Conservation (phyloP, 2,329 filamentous ascomycete genomes). For the Hortaea werneckii region DNA sequence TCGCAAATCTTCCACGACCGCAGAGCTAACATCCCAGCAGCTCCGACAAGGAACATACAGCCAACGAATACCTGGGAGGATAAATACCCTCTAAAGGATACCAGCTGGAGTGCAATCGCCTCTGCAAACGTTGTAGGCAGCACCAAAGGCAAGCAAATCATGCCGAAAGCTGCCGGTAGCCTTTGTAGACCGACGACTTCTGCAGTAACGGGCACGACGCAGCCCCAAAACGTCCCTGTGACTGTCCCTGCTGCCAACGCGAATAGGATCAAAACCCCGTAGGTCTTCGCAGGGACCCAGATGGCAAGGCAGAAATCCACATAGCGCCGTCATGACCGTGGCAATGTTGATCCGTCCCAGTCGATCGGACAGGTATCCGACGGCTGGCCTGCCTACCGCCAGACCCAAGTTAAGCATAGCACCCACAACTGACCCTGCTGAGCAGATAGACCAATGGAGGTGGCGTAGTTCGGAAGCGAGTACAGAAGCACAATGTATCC, state of each 20-base stretch:
- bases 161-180: conserved; percentile 30
- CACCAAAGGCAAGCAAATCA: conserved; percentile 29
- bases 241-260: conserved; percentile 34
- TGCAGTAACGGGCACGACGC: conserved; percentile 31
- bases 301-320: conserved; percentile 32
- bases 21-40: conserved; percentile 47
- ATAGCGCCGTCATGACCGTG: conserved; percentile 29
- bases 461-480: conserved; percentile 37
- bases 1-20: conserved; percentile 49
- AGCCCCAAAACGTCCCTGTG: conserved; percentile 41
- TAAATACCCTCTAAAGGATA: conserved; percentile 19
- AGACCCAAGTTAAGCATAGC: conserved; percentile 40
- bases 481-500: conserved; percentile 33
- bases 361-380: conserved; percentile 38
- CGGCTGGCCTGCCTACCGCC: conserved; percentile 36
- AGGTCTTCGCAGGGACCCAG: conserved; percentile 38
- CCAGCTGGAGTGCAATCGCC: conserved; percentile 32
- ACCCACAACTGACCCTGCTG: conserved; percentile 31
- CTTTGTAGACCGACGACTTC: conserved; percentile 33
- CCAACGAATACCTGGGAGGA: conserved; percentile 31
- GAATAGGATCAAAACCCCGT: conserved; percentile 35
- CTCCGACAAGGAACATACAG: conserved; percentile 24
- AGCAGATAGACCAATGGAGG: conserved; percentile 28
- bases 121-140: conserved; percentile 28
- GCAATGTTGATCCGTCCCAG: conserved; percentile 36